Percentiles rank a stretch among this genome's conserved stretches.
phyloP scores from a whole-genome alignment of 2,329 filamentous ascomycete genomes.

The Epichloe bromicola region DNA sequence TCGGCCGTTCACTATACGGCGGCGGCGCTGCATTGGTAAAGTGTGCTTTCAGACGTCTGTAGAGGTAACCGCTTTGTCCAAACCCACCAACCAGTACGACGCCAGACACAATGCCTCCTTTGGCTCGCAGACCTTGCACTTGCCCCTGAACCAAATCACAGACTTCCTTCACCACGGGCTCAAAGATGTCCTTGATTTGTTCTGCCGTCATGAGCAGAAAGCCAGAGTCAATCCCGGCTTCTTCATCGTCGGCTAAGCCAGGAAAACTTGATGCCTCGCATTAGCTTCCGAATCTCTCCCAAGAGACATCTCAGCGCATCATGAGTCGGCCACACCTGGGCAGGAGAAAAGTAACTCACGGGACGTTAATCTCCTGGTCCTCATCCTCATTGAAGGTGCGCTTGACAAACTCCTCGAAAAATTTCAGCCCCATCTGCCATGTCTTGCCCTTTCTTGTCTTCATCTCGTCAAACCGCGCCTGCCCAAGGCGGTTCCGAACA shows the following conservation, averaged over 20 bases:
- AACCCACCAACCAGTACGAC: slow-evolving; percentile 75
- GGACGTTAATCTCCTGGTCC: slow-evolving; percentile 63
- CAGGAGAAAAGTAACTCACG: slow-evolving; percentile 29
- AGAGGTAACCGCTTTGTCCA: slow-evolving; percentile 66
- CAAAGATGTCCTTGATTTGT: slow-evolving; percentile 61
- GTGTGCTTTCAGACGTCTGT: slow-evolving; percentile 55
- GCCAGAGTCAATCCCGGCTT: slow-evolving; percentile 59
- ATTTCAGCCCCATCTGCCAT: slow-evolving; percentile 66
- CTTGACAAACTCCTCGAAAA: slow-evolving; percentile 78
- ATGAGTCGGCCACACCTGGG: not conserved
- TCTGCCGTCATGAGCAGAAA: slow-evolving; percentile 60
- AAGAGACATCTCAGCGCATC: not conserved
- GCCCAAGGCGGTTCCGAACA: slow-evolving; percentile 53
- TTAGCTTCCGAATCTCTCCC: not conserved
- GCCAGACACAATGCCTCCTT: slow-evolving; percentile 52
- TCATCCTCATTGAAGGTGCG: slow-evolving; percentile 72
- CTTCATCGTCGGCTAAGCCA: slow-evolving; percentile 63
- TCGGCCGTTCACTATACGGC: slow-evolving; percentile 56
- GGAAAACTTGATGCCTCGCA: slow-evolving; percentile 43
- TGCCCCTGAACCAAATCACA: slow-evolving; percentile 56
- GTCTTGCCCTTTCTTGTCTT: slow-evolving; percentile 65
- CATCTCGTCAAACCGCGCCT: slow-evolving; percentile 58
- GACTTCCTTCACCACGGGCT: slow-evolving; percentile 60
- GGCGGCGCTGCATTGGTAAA: slow-evolving; percentile 48
- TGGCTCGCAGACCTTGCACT: slow-evolving; percentile 47